Evolutionary conservation across 352 stramenopile species (phyloP).

Genomic region (Globisporangium echinulatum): DNA sequence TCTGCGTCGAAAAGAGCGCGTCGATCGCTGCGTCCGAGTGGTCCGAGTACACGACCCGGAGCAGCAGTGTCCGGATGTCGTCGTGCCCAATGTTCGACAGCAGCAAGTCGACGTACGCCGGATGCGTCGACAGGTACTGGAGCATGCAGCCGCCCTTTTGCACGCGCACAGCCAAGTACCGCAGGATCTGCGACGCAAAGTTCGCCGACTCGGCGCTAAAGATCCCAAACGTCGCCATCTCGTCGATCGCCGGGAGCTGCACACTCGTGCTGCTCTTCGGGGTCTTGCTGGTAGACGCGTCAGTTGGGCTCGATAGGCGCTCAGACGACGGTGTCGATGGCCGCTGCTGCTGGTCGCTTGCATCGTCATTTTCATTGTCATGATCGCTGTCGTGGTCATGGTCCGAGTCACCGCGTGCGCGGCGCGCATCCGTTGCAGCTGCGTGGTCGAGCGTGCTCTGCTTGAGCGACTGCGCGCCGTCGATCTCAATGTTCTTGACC

Average conservation of each 20-base stretch:
- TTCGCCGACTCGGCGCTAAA: conserved; percentile 75
- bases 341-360: background rate
- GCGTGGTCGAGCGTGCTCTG: conserved; percentile 51
- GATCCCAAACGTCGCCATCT: conserved; percentile 50
- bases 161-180: conserved; percentile 72
- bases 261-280: conserved; percentile 16
- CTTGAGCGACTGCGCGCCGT: conserved; percentile 60
- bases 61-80: conserved; percentile 65
- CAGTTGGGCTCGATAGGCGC: conserved; percentile 5
- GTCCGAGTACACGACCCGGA: conserved; percentile 81
- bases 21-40: conserved; percentile 73
- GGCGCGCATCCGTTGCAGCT: conserved; percentile 14
- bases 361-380: conserved; percentile 6
- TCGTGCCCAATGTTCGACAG: conserved; percentile 79
- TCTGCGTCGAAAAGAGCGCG: conserved; percentile 57
- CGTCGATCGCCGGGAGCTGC: conserved; percentile 31
- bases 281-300: too few relatives aligned
- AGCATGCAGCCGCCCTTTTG: conserved; percentile 77
- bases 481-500: conserved; percentile 65
- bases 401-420: conserved; percentile 23
- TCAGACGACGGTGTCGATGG: conserved; percentile 8
- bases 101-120: conserved; percentile 58
- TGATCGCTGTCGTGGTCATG: conserved; percentile 17
- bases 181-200: conserved; percentile 74
- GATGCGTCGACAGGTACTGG: conserved; percentile 53